Evolutionary conservation across 495 filamentous ascomycete genomes (phyloP).

Genomic region (Pyronema domesticum): DNA sequence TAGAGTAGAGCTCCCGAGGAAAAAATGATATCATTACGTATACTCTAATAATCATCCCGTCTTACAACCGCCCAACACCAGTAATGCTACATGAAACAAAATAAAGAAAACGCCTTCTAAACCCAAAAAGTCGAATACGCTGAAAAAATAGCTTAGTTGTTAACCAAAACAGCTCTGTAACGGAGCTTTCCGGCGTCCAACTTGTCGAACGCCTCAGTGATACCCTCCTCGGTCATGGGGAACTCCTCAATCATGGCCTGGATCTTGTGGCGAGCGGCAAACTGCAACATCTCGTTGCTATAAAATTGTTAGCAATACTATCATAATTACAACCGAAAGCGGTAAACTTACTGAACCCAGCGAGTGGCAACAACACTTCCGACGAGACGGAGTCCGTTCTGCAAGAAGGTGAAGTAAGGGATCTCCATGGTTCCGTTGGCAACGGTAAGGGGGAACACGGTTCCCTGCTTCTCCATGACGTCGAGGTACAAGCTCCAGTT

Average conservation of each 20-base stretch:
- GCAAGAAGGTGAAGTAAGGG: conserved; percentile 35
- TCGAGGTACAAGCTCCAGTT: conserved; percentile 28
- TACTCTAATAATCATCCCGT: too few species aligned
- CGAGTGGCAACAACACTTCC: conserved; percentile 36
- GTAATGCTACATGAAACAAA: too few species aligned
- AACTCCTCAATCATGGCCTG: conserved; percentile 39
- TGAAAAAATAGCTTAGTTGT: background rate
- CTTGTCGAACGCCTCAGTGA: conserved; percentile 34
- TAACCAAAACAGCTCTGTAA: conserved; percentile 36
- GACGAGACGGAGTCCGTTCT: conserved; percentile 33
- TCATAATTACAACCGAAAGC: background rate
- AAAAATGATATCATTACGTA: too few species aligned
- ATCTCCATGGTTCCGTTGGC: conserved; percentile 33
- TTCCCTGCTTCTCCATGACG: conserved; percentile 31
- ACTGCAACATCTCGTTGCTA: conserved; percentile 36
- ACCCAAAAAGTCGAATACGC: too few species aligned
- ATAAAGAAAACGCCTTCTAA: too few species aligned
- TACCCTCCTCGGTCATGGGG: conserved; percentile 37
- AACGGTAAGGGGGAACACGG: conserved; percentile 37
- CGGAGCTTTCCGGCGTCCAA: conserved; percentile 39
- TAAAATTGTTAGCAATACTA: conserved; percentile 9
- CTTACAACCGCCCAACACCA: too few species aligned
- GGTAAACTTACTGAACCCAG: conserved; percentile 16
- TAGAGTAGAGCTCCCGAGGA: too few species aligned
- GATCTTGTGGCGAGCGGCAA: conserved; percentile 37